These are phyloP conservation scores for Cyberlindnera petersonii DNA, from an alignment of 805 yeast genomes.

Conservation along the genomic window DNA sequence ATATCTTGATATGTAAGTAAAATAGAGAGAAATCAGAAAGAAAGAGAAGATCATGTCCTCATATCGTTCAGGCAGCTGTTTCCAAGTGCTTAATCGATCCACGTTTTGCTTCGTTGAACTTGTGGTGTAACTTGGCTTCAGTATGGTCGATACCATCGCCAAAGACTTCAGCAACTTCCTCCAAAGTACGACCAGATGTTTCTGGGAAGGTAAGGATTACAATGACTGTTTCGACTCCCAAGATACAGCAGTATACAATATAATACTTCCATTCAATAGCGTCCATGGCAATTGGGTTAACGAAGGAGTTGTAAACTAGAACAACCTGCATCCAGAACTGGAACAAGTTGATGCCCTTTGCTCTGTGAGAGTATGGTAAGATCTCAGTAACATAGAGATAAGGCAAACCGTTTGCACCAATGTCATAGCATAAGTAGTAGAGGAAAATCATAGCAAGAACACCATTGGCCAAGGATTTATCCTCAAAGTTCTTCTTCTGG, in stretches of 20 bases:
- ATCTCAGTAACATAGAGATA: conserved; percentile 41
- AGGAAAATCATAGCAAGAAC: conserved; percentile 48
- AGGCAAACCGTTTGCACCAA: conserved; percentile 43
- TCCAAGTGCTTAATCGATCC: too few relatives aligned
- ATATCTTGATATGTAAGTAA: too few relatives aligned
- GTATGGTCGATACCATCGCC: conserved; percentile 26
- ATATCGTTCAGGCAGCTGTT: too few relatives aligned
- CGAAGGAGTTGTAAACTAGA: conserved; percentile 30
- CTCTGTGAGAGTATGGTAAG: conserved; percentile 30
- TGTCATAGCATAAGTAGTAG: conserved; percentile 37
- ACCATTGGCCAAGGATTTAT: conserved; percentile 39
- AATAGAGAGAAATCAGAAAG: too few relatives aligned
- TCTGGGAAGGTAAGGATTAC: conserved; percentile 33
- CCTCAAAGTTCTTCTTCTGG: conserved; percentile 35
- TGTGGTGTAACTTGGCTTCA: too few relatives aligned
- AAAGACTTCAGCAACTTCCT: conserved; percentile 35
- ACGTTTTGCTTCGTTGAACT: too few relatives aligned
- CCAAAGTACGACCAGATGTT: conserved; percentile 35
- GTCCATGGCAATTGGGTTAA: conserved; percentile 36
- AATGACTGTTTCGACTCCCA: conserved; percentile 27
- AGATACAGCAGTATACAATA: conserved; percentile 32
- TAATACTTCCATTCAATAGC: conserved; percentile 34
- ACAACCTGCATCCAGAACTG: conserved; percentile 17
- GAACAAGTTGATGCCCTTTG: conserved; percentile 21
- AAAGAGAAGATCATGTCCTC: too few relatives aligned